A percentile compares a stretch with the other conserved stretches of the same genome.
Conservation (phyloP, 1,284 basidiomycete species). For the Coniferiporia weirii region DNA sequence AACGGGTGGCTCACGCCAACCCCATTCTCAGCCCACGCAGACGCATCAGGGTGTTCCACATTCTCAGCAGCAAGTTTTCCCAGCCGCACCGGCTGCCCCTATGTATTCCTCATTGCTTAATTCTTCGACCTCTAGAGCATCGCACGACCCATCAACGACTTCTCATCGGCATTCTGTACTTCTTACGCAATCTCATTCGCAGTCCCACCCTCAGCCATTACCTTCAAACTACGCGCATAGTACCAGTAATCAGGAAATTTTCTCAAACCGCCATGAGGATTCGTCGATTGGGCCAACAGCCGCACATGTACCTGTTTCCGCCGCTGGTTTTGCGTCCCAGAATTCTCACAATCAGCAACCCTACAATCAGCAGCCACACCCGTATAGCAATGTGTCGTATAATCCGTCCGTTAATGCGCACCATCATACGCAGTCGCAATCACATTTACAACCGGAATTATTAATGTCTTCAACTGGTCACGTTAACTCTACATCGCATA, state of each 20-base stretch:
- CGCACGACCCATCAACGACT: conserved; percentile 5
- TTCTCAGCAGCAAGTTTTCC: neutral
- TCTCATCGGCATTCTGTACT: conserved; percentile 6
- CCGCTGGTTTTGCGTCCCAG: neutral
- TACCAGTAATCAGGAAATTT: conserved; percentile 1
- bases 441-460: neutral
- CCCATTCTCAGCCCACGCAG: neutral
- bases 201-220: no score
- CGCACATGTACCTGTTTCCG: conserved; percentile 1
- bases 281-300: neutral
- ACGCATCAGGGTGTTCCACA: neutral
- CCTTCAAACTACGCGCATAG: neutral
- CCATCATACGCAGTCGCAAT: neutral
- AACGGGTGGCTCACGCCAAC: neutral
- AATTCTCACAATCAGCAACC: neutral
- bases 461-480: neutral
- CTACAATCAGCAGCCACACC: neutral
- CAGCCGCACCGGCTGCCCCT: conserved; percentile 1
- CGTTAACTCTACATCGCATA: neutral
- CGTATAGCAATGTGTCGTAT: conserved; percentile 6
- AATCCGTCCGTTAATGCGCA: conserved; percentile 9
- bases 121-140: conserved; percentile 12
- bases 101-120: conserved; percentile 14
- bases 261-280: neutral
- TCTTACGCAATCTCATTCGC: conserved; percentile 11